Evolutionary conservation across 1,284 basidiomycete species (phyloP).

Genomic region (Austropuccinia psidii): DNA sequence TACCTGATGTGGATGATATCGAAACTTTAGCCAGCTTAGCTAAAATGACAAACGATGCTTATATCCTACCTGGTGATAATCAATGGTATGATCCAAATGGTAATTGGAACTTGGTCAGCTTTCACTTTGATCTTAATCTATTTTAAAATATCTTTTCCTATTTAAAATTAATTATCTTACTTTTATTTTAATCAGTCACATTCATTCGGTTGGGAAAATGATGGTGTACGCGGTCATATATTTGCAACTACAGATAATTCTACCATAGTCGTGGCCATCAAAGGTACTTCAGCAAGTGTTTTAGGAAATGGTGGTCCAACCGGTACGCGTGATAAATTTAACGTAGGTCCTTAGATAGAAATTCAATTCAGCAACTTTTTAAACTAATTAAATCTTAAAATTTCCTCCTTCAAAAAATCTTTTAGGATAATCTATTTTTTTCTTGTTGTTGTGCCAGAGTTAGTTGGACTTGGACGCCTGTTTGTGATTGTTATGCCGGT

Average conservation of each 20-base stretch:
- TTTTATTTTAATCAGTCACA: conserved; percentile 55
- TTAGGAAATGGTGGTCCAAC: conserved; percentile 75
- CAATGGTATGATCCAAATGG: conserved; percentile 68
- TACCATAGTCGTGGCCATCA: conserved; percentile 82
- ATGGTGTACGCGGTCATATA: conserved; percentile 83
- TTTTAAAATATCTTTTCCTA: conserved; percentile 37
- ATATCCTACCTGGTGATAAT: conserved; percentile 51
- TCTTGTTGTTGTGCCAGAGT: conserved; percentile 95
- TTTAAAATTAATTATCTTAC: conserved; percentile 4
- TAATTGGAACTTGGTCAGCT: conserved; percentile 60
- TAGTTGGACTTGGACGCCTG: conserved; percentile 88
- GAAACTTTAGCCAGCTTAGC: conserved; percentile 73
- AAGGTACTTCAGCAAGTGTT: conserved; percentile 77
- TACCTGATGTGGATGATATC: conserved; percentile 62
- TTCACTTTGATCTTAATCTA: conserved; percentile 37
- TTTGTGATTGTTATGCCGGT: conserved; percentile 82
- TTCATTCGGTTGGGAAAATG: conserved; percentile 86
- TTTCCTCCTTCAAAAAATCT: not conserved
- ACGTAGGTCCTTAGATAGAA: conserved; percentile 54
- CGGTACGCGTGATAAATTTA: conserved; percentile 79
- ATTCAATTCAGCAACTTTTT: no score
- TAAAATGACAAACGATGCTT: conserved; percentile 92
- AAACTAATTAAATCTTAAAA: no score
- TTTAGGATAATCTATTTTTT: conserved; percentile 80
- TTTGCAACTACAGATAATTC: conserved; percentile 59